A percentile compares a stretch with the other conserved stretches of the same genome.
Evolutionary conservation across 352 stramenopile species (phyloP).

Genomic region (Phytophthora ramorum): DNA sequence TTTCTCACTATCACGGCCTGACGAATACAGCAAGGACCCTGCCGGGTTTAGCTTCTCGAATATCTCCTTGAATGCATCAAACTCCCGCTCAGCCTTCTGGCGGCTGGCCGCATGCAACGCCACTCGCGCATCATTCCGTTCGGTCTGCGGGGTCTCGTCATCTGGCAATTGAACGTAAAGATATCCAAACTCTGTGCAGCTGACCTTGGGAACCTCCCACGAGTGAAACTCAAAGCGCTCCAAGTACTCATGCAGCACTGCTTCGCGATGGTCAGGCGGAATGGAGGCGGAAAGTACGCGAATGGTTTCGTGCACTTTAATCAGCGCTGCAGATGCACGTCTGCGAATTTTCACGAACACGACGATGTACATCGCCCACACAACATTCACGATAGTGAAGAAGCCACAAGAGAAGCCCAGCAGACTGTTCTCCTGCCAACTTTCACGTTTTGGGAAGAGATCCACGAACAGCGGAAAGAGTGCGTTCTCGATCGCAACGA

Average conservation of each 20-base stretch:
- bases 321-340: slow-evolving; percentile 25
- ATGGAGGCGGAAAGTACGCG: slow-evolving; percentile 43
- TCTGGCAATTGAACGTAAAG: slow-evolving; percentile 41
- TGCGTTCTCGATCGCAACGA: slow-evolving; percentile 65
- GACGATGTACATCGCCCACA: slow-evolving; percentile 37
- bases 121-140: slow-evolving; percentile 16
- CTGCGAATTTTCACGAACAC: slow-evolving; percentile 41
- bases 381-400: slow-evolving; percentile 54
- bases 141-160: slow-evolving; percentile 26
- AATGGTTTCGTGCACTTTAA: slow-evolving; percentile 50
- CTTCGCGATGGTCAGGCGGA: slow-evolving; percentile 32
- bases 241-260: slow-evolving; percentile 35
- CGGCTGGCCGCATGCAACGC: slow-evolving; percentile 16
- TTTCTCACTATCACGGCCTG: slow-evolving; percentile 14
- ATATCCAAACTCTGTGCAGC: slow-evolving; percentile 36
- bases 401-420: slow-evolving; percentile 41
- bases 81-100: slow-evolving; percentile 26
- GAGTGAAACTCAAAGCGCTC: slow-evolving; percentile 15
- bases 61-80: slow-evolving; percentile 34
- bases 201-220: slow-evolving; percentile 33
- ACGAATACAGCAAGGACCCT: slow-evolving; percentile 9
- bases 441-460: slow-evolving; percentile 19
- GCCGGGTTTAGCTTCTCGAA: slow-evolving; percentile 28
- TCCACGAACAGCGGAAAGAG: slow-evolving; percentile 49
- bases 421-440: slow-evolving; percentile 40